Conservation (phyloP, 345 rosid genomes). For the Eutrema heterophyllum region DNA sequence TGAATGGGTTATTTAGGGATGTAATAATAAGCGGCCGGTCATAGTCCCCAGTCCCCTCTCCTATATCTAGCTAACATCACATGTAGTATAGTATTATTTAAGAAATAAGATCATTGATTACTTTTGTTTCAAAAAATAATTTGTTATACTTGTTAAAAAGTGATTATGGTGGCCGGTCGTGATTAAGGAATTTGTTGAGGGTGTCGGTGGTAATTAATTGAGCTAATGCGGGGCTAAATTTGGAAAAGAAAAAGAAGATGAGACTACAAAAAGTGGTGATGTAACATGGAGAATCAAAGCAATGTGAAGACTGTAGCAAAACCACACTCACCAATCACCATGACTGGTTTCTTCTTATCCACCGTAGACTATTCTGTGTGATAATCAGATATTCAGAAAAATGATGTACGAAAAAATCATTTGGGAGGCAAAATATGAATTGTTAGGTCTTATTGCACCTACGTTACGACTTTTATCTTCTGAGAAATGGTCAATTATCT, state of each 20-base stretch:
- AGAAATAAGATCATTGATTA: neutral
- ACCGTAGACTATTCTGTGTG: neutral
- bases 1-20: neutral
- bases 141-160: neutral
- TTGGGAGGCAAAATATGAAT: neutral
- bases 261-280: neutral
- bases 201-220: slow-evolving; percentile 7
- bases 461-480: neutral
- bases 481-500: too few relatives aligned
- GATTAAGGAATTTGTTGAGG: neutral
- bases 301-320: slow-evolving; percentile 11
- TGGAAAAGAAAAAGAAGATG: neutral
- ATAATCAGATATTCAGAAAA: neutral
- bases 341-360: slow-evolving; percentile 6
- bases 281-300: slow-evolving; percentile 12
- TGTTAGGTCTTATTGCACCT: neutral
- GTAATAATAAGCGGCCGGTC: neutral
- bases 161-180: neutral
- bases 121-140: neutral
- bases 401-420: neutral
- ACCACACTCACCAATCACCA: slow-evolving; percentile 1
- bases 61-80: neutral
- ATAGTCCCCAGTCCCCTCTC: neutral
- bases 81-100: neutral
- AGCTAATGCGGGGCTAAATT: neutral